Evolutionary conservation across 2,329 filamentous ascomycete genomes (phyloP).

Genomic region (Simplicillium aogashimaense): DNA sequence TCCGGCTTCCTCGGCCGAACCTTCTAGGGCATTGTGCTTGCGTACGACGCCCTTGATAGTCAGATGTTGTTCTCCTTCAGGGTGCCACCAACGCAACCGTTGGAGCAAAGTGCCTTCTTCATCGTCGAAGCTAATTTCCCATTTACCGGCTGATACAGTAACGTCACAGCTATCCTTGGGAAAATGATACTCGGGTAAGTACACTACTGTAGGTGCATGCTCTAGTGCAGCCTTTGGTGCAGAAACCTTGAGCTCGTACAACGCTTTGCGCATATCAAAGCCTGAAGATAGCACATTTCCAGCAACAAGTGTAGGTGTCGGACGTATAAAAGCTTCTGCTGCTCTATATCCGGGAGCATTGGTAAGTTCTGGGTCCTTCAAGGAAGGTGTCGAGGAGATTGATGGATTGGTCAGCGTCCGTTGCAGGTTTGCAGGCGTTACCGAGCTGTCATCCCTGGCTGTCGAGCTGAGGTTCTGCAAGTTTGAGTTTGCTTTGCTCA

Average conservation of each 20-base stretch:
- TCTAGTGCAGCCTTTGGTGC: conserved; percentile 49
- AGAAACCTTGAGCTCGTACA: conserved; percentile 62
- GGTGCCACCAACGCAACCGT: conserved; percentile 86
- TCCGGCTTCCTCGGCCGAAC: conserved; percentile 60
- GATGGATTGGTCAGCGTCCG: conserved; percentile 58
- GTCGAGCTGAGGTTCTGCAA: conserved; percentile 26
- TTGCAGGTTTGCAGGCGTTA: conserved; percentile 70
- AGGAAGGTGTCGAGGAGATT: conserved; percentile 48
- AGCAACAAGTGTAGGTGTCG: conserved; percentile 65
- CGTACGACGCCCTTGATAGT: conserved; percentile 65
- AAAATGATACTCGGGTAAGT: conserved; percentile 88
- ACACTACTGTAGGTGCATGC: conserved; percentile 68
- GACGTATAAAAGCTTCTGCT: conserved; percentile 86
- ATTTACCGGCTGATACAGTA: conserved; percentile 75
- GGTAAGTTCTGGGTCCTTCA: conserved; percentile 46
- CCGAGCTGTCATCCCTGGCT: conserved; percentile 41
- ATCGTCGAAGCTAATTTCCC: conserved; percentile 71
- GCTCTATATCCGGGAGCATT: conserved; percentile 69
- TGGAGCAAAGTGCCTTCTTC: conserved; percentile 62
- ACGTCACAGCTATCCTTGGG: conserved; percentile 64
- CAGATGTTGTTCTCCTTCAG: conserved; percentile 71
- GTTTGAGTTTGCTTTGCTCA: conserved; percentile 35
- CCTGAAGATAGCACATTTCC: conserved; percentile 62
- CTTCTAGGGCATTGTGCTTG: conserved; percentile 45
- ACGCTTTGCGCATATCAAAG: conserved; percentile 74